Evolutionary conservation across 1,284 basidiomycete species (phyloP).

Genomic region (Amylostereum areolatum): DNA sequence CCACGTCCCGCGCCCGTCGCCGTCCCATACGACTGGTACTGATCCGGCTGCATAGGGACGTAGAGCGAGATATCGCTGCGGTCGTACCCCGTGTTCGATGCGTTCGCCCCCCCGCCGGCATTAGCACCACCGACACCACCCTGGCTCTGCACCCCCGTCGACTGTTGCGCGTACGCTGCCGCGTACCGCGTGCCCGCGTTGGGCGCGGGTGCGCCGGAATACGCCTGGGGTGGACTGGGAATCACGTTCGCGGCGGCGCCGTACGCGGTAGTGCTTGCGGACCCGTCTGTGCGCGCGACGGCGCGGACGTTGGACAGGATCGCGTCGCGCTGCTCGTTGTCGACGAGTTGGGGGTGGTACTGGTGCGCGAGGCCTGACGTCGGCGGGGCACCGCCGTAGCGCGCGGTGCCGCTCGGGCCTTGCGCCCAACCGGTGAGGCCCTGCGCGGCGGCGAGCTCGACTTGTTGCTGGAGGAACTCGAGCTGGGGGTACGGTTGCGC

Average conservation of each 20-base stretch:
- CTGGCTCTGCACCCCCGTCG: neutral
- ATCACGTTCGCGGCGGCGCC: conserved; percentile 45
- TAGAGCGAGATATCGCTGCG: conserved; percentile 39
- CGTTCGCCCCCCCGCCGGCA: conserved; percentile 5
- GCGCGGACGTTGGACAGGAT: conserved; percentile 71
- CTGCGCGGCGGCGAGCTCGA: conserved; percentile 68
- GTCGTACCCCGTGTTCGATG: conserved; percentile 16
- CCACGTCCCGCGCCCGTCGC: conserved; percentile 27
- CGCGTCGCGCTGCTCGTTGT: conserved; percentile 62
- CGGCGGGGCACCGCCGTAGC: conserved; percentile 45
- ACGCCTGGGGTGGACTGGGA: conserved; percentile 68
- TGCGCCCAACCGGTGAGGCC: conserved; percentile 49
- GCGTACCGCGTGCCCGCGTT: conserved; percentile 54
- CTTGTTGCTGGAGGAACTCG: conserved; percentile 88
- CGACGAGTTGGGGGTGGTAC: conserved; percentile 47
- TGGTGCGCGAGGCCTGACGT: conserved; percentile 68
- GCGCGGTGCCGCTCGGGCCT: conserved; percentile 21
- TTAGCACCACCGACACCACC: neutral
- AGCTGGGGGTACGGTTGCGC: conserved; percentile 80
- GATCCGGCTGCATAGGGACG: conserved; percentile 75
- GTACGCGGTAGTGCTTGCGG: conserved; percentile 34
- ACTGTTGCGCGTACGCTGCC: conserved; percentile 37
- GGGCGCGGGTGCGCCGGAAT: conserved; percentile 41
- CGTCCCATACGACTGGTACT: conserved; percentile 50
- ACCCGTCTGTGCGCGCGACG: conserved; percentile 48